Base-by-base conservation (phyloP, 495 filamentous ascomycete species). In the Lindgomyces ingoldianus region DNA sequence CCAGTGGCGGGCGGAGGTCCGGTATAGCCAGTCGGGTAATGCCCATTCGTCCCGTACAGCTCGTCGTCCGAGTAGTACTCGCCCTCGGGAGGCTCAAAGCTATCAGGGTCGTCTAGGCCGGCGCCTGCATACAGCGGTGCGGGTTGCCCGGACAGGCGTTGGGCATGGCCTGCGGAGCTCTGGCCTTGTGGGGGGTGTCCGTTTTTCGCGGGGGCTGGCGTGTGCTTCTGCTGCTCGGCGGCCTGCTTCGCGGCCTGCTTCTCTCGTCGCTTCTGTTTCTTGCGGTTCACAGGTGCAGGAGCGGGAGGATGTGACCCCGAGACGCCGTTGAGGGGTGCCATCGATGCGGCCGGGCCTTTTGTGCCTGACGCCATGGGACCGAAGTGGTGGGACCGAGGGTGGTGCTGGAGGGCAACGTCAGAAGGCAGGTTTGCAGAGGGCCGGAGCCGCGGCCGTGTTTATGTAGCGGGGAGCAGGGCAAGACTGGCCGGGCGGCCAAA, bases 201-300 rank as follows among this genome's bases (percentile, higher is more conserved):
- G 51, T 72, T 73, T 22, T 65, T 62, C 36, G 57, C 57, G 47
- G 58, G 55, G 44, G 61, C 27, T 12, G 69, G 25, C 4, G 57
- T 30, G 45, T 62, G 63, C 21, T 55, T 65, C 22, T 60, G 53
- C 60, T 87, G 82, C 18, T 88, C 84, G 42, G 89, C 89, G 49
- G 89, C 89, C 74, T 84, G 79, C 70, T 93, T 93, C 60, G 76
- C 75, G 12, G 76, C 77, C 54, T 76, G 73, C 70, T 79, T 79
- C 58, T 72, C 75, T 42, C 77, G 67, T 29, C 77, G 84, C 76
- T 96, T 96, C 74, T 93, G 89, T 76, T 96, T 96, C 78, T 96
- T 96, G 72, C 89, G 85, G 76, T 96, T 96, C 44, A 93, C 89
- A 3, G 66, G 71, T 11, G 49, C 58, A 25, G 64, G 50, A 3